Base-by-base conservation (phyloP, 768 basidiomycete species). In the Grammothele lineata region DNA sequence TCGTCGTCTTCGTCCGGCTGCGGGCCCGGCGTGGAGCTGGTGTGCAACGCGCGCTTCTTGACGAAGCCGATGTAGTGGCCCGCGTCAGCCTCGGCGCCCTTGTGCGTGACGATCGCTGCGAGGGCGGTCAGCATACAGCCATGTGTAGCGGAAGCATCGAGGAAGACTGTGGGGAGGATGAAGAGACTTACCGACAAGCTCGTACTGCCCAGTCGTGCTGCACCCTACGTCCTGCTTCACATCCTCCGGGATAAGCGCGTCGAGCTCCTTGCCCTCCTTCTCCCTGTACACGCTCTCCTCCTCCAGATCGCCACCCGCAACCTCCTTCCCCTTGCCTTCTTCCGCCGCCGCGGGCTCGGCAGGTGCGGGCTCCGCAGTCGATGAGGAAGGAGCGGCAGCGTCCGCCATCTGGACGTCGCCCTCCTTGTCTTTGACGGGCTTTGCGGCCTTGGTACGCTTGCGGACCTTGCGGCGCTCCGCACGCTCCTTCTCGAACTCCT, bases 51-150 rank as follows among this genome's bases (percentile, higher is more conserved):
- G 54, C 76, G 78, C 71, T 86, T 89, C 69, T 88, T 87, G 23
- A 86, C 87, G 68, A 86, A 97, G 1, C 83, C 92, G 19, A 97
- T 93, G 62, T 98, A 98, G 67, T 98, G 95, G 2, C 94, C 95
- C 0, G 90, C 82, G 60, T 98, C 96, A 0, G 96, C 94, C 0
- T 86, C 86, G 0, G 93, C 81, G 10, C 96, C 96, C 66, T 99
- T 99, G 76, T 98, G 96, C 18, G 93, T 95, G 11, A 99, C 83
- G 60, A 99, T 87, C 7, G 86, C 92, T 92, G 59, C 30, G 39
- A 12, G 47, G 35, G 50, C 10, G 15, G 37, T 44, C 12, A n/a
- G 18, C 23, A 3, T 15, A 25, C 17, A 19, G 11, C 8, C 45
- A 40, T 21, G 5, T 18, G 27, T 34, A 21, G 32, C 24, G 11